Evolutionary conservation across 129 eudicot species (phyloP).

Genomic region (Daucus carota): DH1_v3.0 NC_030383.2:47277001-47277500

Average conservation of each 20-base stretch:
- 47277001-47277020: not conserved
- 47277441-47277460: too few relatives aligned
- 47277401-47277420: not conserved
- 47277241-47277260: not conserved
- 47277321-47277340: conserved; percentile 28
- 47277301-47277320: conserved; percentile 31
- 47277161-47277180: too few relatives aligned
- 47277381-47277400: not conserved
- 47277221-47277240: not conserved
- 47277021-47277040: too few relatives aligned
- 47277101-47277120: too few relatives aligned
- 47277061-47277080: too few relatives aligned
- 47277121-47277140: too few relatives aligned
- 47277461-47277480: too few relatives aligned
- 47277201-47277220: not conserved
- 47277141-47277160: too few relatives aligned
- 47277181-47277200: not conserved
- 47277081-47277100: too few relatives aligned
- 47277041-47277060: too few relatives aligned
- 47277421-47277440: not conserved
- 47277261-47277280: not conserved
- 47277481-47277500: too few relatives aligned
- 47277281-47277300: conserved; percentile 10
- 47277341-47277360: not conserved
- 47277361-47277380: not conserved